Evolutionary conservation across 805 yeast species (phyloP), one percentile per base, ranked within the genome.

Genomic region (Groenewaldozyma tartarivorans): DNA sequence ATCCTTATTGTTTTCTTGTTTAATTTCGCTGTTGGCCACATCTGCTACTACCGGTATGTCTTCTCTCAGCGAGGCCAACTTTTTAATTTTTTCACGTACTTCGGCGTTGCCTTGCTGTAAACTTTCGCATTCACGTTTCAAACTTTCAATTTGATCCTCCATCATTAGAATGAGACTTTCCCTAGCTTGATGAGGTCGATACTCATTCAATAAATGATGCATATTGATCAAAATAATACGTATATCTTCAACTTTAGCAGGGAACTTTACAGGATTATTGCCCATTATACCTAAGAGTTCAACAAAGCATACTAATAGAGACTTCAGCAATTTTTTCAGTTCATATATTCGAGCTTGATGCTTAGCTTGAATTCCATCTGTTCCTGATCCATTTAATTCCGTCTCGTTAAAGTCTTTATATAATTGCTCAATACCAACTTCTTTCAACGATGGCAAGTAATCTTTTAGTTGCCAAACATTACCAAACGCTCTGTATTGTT

Each of bases 101-200:
- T 62, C 61, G n/a, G 47, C 48, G 48, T 74, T 71, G 1, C 63
- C 57, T 31, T 54, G 47, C 24, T 66, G 60, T 22, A 71, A 64
- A 11, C 58, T 57, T 29, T 55, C 59, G 15, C 57, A 51, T 15
- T 54, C 50, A 27, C 42, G 43, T 13, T 48, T 43, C 21, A 52
- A 46, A 20, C 47, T 45, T n/a, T 44, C 50, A 26, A 90, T 74
- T 54, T 82, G 87, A 40, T 75, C 79, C 51, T 73, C 77, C 56
- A 85, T 62, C 40, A 81, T 66, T 68, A 85, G 68, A 33, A 87
- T 84, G 48, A 92, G 67, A 38, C 88, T 79, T 54, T 92, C 98
- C 39, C 96, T 69, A 2, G 95, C 81, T 57, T 92, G 98, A 60
- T 92, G 97, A 2, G 96, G 92, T 46, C 98, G 69, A 61, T 92